Evolutionary conservation across 202 grass and related monocot species (phyloP).

Genomic region (Saccharum hybrid): DNA sequence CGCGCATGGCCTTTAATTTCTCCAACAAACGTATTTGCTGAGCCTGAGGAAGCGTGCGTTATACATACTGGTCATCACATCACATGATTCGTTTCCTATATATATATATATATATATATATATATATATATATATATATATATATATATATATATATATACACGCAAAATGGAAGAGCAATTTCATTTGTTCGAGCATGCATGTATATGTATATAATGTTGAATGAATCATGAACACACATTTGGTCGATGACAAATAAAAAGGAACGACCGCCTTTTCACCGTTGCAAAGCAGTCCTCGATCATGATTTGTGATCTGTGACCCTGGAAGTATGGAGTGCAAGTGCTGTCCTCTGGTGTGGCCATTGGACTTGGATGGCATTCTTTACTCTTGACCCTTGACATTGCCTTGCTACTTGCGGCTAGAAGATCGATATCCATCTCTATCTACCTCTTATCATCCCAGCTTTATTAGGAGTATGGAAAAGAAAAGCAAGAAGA

Average conservation of each 20-base stretch:
- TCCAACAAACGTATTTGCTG: background rate
- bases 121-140: no score
- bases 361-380: constrained; percentile 40
- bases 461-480: constrained; percentile 14
- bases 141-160: no score
- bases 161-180: no score
- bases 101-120: no score
- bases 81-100: no score
- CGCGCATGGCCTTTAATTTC: background rate
- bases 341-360: constrained; percentile 46
- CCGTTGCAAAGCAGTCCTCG: background rate
- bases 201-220: no score
- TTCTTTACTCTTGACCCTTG: constrained; percentile 42
- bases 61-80: background rate
- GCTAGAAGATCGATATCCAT: constrained; percentile 11
- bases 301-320: background rate
- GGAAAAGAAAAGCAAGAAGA: constrained; percentile 11
- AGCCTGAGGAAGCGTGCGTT: background rate
- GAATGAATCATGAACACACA: no score
- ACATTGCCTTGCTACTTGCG: constrained; percentile 19
- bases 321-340: background rate
- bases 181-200: no score
- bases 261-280: background rate
- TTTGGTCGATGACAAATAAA: no score
- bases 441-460: background rate